Evolutionary conservation across 768 basidiomycete species (phyloP).

Genomic region (Pulveroboletus sp.): DNA sequence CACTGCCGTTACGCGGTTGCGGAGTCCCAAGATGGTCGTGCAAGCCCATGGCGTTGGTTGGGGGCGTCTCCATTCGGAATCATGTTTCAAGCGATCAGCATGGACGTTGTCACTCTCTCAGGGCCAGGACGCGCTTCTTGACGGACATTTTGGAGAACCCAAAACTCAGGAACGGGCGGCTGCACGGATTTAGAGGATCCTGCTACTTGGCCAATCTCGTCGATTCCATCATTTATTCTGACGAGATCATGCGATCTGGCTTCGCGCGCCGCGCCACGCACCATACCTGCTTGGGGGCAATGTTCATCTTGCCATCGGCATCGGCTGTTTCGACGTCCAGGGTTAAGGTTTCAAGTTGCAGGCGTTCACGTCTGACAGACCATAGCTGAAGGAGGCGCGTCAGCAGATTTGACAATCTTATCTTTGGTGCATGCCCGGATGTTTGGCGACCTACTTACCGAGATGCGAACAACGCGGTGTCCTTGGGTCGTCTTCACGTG

Average conservation of each 20-base stretch:
- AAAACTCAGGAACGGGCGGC: conserved; percentile 6
- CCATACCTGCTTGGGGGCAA: conserved; percentile 1
- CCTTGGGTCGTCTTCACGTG: conserved; percentile 29
- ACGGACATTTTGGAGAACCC: conserved; percentile 4
- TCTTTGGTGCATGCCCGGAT: conserved; percentile 7
- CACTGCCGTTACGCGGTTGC: conserved; percentile 19
- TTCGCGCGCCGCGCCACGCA: background rate
- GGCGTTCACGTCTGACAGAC: conserved; percentile 15
- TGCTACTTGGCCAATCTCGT: conserved; percentile 17
- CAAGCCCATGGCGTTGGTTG: background rate
- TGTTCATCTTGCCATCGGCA: background rate
- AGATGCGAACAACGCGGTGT: conserved; percentile 23
- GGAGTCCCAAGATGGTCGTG: conserved; percentile 13
- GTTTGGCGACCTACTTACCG: conserved; percentile 21
- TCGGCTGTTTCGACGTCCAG: conserved; percentile 12
- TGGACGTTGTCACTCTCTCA: conserved; percentile 11
- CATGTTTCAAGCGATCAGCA: conserved; percentile 3
- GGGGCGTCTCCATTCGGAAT: background rate
- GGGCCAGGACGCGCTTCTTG: background rate
- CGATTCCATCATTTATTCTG: conserved; percentile 10
- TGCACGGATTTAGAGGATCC: conserved; percentile 13
- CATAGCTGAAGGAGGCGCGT: conserved; percentile 8
- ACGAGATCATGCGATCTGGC: conserved; percentile 20
- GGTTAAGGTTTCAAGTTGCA: conserved; percentile 15
- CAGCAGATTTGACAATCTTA: conserved; percentile 21